Percentiles rank a stretch among this genome's conserved stretches.
Conservation (phyloP, 768 basidiomycete species). For the Rhodosporidiobolus sp. region DNA sequence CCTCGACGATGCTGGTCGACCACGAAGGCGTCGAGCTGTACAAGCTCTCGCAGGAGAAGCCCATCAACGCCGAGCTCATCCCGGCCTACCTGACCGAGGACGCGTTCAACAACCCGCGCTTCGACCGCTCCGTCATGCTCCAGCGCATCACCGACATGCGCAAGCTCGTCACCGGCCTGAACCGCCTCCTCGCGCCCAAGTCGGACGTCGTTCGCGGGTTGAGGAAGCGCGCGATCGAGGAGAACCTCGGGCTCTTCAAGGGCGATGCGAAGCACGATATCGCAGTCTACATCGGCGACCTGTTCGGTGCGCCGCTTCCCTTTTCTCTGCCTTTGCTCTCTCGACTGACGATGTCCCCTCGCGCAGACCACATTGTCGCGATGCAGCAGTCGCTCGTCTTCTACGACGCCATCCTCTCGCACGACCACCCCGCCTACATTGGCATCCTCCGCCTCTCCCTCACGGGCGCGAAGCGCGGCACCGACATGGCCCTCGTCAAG, state of each 20-base stretch:
- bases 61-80: neutral
- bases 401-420: slow-evolving; percentile 81
- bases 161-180: slow-evolving; percentile 72
- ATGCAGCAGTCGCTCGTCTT: slow-evolving; percentile 78
- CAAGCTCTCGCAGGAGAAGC: neutral
- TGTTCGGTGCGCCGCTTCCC: slow-evolving; percentile 64
- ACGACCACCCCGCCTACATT: slow-evolving; percentile 81
- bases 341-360: neutral
- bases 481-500: slow-evolving; percentile 64
- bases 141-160: slow-evolving; percentile 75
- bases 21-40: slow-evolving; percentile 30
- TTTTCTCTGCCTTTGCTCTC: too few species aligned
- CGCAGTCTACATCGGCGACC: slow-evolving; percentile 82
- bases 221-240: slow-evolving; percentile 63
- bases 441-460: slow-evolving; percentile 67
- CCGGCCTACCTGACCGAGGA: neutral
- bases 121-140: slow-evolving; percentile 49
- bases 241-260: slow-evolving; percentile 49
- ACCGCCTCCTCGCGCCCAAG: slow-evolving; percentile 72
- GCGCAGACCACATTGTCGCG: slow-evolving; percentile 78
- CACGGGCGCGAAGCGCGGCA: slow-evolving; percentile 60
- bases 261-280: slow-evolving; percentile 59
- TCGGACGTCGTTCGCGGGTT: slow-evolving; percentile 76
- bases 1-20: slow-evolving; percentile 35
- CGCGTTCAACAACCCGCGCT: slow-evolving; percentile 3